Evolutionary conservation across 2,329 filamentous ascomycete species (phyloP).

Genomic region (Calonectria pseudoturangicola): DNA sequence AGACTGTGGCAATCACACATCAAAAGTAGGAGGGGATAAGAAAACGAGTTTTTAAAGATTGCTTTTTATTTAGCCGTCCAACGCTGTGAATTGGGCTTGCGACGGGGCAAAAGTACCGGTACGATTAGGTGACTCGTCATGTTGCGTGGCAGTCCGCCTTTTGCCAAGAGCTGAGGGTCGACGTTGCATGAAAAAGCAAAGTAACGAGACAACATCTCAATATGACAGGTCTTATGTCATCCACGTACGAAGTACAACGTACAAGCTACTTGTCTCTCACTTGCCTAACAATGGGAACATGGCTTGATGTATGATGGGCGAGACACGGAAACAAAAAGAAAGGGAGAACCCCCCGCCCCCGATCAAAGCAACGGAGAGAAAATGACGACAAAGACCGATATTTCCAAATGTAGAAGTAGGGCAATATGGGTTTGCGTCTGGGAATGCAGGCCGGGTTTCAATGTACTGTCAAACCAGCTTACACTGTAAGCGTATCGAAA

Average conservation of each 20-base stretch:
- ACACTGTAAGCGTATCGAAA: not conserved
- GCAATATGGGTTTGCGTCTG: not conserved
- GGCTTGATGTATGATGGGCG: too few species aligned
- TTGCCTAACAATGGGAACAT: not conserved
- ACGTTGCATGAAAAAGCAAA: constrained; percentile 15
- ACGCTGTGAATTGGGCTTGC: too few species aligned
- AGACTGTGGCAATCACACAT: too few species aligned
- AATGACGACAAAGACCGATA: too few species aligned
- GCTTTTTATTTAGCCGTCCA: not conserved
- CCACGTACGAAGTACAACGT: not conserved
- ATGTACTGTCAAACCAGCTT: not conserved
- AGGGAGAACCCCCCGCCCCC: too few species aligned
- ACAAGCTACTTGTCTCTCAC: not conserved
- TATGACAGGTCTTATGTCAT: constrained; percentile 14
- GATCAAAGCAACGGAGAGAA: too few species aligned
- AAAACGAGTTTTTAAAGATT: not conserved
- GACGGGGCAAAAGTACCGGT: not conserved
- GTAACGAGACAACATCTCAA: not conserved
- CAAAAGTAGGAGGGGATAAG: not conserved
- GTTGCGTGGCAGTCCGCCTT: not conserved
- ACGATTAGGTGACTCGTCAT: not conserved
- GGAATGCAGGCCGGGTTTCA: too few species aligned
- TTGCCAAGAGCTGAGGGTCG: not conserved
- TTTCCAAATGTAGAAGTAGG: not conserved
- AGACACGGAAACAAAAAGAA: too few species aligned